A percentile compares a stretch with the other conserved stretches of the same genome.
phyloP scores from a whole-genome alignment of 116 monocot species.

The Papilionanthe hybrid region DNA sequence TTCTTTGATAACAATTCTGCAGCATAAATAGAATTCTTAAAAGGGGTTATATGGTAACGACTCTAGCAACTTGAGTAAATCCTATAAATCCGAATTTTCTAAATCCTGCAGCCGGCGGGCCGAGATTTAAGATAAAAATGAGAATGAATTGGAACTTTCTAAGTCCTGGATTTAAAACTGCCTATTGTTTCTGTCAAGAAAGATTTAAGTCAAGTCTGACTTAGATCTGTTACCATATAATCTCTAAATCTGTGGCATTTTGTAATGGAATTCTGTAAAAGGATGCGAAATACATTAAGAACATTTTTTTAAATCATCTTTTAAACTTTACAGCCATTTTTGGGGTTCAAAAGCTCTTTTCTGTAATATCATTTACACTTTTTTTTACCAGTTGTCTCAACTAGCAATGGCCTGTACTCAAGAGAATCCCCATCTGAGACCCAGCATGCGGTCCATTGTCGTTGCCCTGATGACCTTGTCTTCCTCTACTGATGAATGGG shows the following conservation, averaged over 20 bases:
- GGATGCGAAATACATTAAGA: too few species aligned
- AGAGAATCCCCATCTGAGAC: constrained; percentile 58
- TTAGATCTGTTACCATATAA: too few species aligned
- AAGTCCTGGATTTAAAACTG: too few species aligned
- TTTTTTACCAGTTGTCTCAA: constrained; percentile 49
- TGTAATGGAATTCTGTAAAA: not conserved
- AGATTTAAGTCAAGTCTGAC: too few species aligned
- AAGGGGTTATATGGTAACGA: not conserved
- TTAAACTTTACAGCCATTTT: not conserved
- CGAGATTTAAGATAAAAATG: too few species aligned
- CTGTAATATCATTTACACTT: not conserved
- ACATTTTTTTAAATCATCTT: too few species aligned
- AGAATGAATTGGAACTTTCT: too few species aligned
- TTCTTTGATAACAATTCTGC: too few species aligned
- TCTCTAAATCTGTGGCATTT: not conserved
- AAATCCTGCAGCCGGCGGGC: too few species aligned
- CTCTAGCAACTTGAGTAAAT: too few species aligned
- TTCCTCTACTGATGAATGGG: constrained; percentile 80
- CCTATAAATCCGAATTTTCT: too few species aligned
- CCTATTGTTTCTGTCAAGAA: too few species aligned
- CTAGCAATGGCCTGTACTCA: constrained; percentile 85
- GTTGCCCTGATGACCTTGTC: constrained; percentile 86
- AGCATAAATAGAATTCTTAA: not conserved
- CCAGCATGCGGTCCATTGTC: constrained; percentile 75
- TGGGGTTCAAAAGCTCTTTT: not conserved